A percentile compares a stretch with the other conserved stretches of the same genome.
These are phyloP conservation scores for Arctium minus DNA, from an alignment of 129 eudicot species.

Conservation along the genomic window DNA sequence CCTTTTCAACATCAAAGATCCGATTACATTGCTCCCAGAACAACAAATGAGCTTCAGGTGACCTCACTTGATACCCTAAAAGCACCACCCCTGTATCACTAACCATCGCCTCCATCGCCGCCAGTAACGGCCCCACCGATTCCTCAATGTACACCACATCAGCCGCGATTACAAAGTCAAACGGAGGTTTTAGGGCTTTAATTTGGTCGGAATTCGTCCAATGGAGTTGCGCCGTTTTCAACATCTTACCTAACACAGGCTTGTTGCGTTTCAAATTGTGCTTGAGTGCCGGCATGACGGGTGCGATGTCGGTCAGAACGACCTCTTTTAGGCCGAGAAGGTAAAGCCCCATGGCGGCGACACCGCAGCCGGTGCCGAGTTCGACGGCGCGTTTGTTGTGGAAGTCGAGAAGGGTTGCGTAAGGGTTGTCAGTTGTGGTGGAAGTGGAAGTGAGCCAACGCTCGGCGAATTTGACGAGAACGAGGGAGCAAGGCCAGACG, in stretches of 20 bases:
- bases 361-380: constrained; percentile 91
- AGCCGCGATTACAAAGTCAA: constrained; percentile 73
- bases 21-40: constrained; percentile 73
- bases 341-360: constrained; percentile 77
- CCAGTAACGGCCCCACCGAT: constrained; percentile 56
- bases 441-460: constrained; percentile 56
- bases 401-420: constrained; percentile 48
- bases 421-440: constrained; percentile 28
- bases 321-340: constrained; percentile 69
- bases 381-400: constrained; percentile 68
- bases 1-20: constrained; percentile 59
- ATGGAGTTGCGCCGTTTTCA: constrained; percentile 55
- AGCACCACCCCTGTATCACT: constrained; percentile 64
- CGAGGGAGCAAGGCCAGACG: constrained; percentile 92
- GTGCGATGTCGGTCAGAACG: constrained; percentile 77
- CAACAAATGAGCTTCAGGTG: constrained; percentile 73
- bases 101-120: constrained; percentile 64
- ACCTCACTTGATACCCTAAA: constrained; percentile 83
- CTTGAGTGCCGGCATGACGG: constrained; percentile 89
- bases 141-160: constrained; percentile 96
- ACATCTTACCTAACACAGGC: constrained; percentile 47
- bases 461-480: constrained; percentile 91
- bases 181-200: constrained; percentile 49
- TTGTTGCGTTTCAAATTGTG: constrained; percentile 81
- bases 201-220: constrained; percentile 71